A percentile compares a stretch with the other conserved stretches of the same genome.
Conservation (phyloP, 2,329 filamentous ascomycete genomes). For the Lachnellula occidentalis region DNA sequence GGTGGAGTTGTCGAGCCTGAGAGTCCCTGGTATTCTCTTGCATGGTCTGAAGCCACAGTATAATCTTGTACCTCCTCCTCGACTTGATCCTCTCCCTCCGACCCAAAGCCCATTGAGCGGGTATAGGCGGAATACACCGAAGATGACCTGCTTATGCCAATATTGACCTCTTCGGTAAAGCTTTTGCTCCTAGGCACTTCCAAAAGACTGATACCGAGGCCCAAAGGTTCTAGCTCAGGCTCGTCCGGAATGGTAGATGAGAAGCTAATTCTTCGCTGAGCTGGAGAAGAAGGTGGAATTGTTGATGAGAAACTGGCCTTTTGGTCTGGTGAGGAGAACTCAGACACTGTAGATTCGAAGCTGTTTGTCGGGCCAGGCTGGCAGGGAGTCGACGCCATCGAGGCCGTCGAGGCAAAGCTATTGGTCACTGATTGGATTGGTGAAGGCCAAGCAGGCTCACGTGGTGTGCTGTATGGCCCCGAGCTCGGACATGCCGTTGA, state of each 20-base stretch:
- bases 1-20: neutral
- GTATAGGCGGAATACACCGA: constrained; percentile 2
- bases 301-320: neutral
- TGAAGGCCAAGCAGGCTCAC: constrained; percentile 4
- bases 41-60: neutral
- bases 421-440: neutral
- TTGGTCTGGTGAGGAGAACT: neutral
- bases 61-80: neutral
- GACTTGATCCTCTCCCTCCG: constrained; percentile 1
- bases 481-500: neutral
- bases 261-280: neutral
- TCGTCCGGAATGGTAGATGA: neutral
- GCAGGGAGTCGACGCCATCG: neutral
- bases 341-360: neutral
- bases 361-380: neutral
- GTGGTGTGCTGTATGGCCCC: neutral
- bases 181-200: constrained; percentile 4
- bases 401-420: neutral
- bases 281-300: neutral
- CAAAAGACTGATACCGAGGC: neutral
- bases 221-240: neutral
- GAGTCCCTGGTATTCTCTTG: neutral
- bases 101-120: neutral
- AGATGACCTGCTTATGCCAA: neutral
- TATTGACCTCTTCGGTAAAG: constrained; percentile 6